Base-by-base conservation (phyloP, 1,284 basidiomycete species). In the Pholiota adiposa region DNA sequence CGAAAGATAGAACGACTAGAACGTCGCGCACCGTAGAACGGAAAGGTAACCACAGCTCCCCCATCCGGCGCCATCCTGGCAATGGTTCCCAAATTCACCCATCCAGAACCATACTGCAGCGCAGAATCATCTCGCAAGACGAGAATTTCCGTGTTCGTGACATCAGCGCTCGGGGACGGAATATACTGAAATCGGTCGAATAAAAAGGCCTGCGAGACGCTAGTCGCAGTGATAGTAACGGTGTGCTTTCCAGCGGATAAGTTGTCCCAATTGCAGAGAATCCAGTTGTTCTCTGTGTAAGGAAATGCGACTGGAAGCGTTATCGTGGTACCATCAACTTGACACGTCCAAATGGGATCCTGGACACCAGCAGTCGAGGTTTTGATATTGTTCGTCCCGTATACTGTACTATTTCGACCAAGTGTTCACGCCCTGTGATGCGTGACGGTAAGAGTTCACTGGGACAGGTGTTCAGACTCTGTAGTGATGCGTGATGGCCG, bases 341-440 rank as follows among this genome's bases (percentile, higher is more conserved):
- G 44, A 23, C 65, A 66, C 21, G 60, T 59, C 65, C 65, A 66
- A 16, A 40, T 60, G 11, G 65, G 65, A 21, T 64, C 63, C 23
- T 43, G 54, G 21, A 57, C 54, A 12, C 62, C 60, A 18, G 52
- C 46, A 12, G 46, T 33, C n/a, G n/a, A n/a, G 16, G 59, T 61
- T 41, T 36, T 54, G 19, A 62, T 40, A 41, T 64, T 61, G 31
- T 41, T 61, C 25, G 61, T 64, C 21, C 63, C 63, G 21, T 55
- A 43, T 5, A 66, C 58, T 25, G 51, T 18, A 62, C n/a, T n/a
- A n/a, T n/a, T n/a, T n/a, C n/a, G n/a, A n/a, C n/a, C n/a, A n/a
- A n/a, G n/a, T n/a, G n/a, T n/a, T n/a, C n/a, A n/a, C n/a, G n/a
- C n/a, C n/a, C n/a, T n/a, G n/a, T n/a, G n/a, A n/a, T n/a, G n/a